Base-by-base conservation (phyloP, 2,329 filamentous ascomycete species). In the Conoideocrella luteorostrata region DNA sequence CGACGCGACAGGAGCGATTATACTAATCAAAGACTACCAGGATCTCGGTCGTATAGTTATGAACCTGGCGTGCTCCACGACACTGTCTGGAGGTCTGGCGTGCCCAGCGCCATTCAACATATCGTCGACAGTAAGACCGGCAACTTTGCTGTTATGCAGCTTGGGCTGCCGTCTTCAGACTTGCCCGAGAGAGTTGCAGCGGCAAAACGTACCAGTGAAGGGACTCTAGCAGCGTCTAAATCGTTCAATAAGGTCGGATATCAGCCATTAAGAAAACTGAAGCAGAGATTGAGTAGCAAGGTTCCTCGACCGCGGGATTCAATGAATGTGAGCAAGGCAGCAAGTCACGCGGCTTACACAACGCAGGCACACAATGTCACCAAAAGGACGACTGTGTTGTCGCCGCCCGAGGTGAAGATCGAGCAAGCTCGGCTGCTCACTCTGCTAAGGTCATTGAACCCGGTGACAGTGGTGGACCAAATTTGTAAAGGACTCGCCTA, bases 71-170 rank as follows among this genome's bases (percentile, higher is more conserved):
- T 36, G 21, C 43, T 40, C 12, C 48, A 52, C 21, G 61, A 66
- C 48, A 61, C 60, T 26, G 59, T 61, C 24, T 55, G 63, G 39
- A 60, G 74, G 45, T 80, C 80, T 48, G 75, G 78, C 2, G 71
- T 82, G 2, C 78, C 80, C 4, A 78, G 72, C 58, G 82, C 80
- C 57, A 64, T 82, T 43, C 78, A 81, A 55, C 75, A 76, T 47
- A 76, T 74, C 50, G 72, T 74, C 17, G 70, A 75, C 49, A 65
- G 67, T 21, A 73, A 71, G 52, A 75, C 75, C 47, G 78, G 78
- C 22, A 80, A 80, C 51, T 83, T 83, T 56, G 67, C 70, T 36
- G 75, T 82, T 32, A 80, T 83, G 71, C 76, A 80, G 45, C 80
- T 83, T 66, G 70, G 74, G 26, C 64, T 77, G 21, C 54, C 64